Evolutionary conservation across 2,329 filamentous ascomycete genomes (phyloP).

Genomic region (Cladosporium oxysporum): DNA sequence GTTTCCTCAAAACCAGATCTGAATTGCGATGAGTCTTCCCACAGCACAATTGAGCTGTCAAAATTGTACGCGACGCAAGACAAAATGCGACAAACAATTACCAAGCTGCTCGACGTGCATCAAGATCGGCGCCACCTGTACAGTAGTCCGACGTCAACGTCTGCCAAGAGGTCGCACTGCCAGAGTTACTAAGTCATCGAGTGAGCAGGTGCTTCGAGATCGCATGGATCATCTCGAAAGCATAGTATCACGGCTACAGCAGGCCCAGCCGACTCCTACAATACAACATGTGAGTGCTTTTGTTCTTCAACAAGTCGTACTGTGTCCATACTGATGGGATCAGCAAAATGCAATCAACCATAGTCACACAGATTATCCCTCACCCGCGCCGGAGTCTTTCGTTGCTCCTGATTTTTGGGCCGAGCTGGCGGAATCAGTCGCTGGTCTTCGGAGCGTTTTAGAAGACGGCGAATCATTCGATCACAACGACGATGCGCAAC

Average conservation of each 20-base stretch:
- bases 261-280: neutral
- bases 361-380: neutral
- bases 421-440: slow-evolving; percentile 1
- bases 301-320: neutral
- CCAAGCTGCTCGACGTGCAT: slow-evolving; percentile 5
- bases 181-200: neutral
- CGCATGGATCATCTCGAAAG: neutral
- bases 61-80: neutral
- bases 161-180: neutral
- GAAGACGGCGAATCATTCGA: neutral
- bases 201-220: neutral
- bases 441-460: neutral
- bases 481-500: neutral
- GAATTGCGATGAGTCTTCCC: neutral
- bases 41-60: slow-evolving; percentile 4
- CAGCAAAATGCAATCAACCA: neutral
- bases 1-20: neutral
- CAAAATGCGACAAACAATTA: slow-evolving; percentile 3
- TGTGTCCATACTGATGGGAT: neutral
- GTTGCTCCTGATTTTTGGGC: slow-evolving; percentile 1
- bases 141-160: neutral
- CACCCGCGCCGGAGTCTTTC: neutral
- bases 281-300: neutral
- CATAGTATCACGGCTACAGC: neutral
- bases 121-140: neutral